A percentile compares a stretch with the other conserved stretches of the same genome.
These are phyloP conservation scores for Rhynchosporium graminicola DNA, from an alignment of 2,329 filamentous ascomycete genomes.

Conservation along the genomic window DNA sequence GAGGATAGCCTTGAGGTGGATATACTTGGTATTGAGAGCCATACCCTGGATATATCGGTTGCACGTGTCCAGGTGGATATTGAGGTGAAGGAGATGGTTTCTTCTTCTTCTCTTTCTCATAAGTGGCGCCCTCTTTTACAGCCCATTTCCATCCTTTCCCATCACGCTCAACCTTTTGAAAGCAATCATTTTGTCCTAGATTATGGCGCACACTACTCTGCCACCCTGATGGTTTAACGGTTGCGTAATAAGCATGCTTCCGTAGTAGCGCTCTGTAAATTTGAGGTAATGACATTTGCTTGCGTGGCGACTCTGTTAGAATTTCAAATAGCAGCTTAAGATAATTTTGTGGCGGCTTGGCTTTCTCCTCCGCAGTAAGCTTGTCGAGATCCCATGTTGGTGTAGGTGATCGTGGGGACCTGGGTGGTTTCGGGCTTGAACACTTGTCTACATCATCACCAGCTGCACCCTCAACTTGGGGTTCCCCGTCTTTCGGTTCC, in stretches of 20 bases:
- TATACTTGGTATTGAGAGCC: slow-evolving; percentile 17
- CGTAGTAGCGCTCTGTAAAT: slow-evolving; percentile 61
- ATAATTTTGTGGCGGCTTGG: slow-evolving; percentile 62
- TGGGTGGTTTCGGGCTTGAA: slow-evolving; percentile 53
- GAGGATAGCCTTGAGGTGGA: slow-evolving; percentile 27
- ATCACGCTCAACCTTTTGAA: slow-evolving; percentile 52
- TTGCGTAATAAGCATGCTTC: slow-evolving; percentile 59
- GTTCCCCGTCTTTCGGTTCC: slow-evolving; percentile 45
- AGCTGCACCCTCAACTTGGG: slow-evolving; percentile 57
- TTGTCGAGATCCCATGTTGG: slow-evolving; percentile 54
- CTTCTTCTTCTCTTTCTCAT: slow-evolving; percentile 58
- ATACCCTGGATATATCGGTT: slow-evolving; percentile 33
- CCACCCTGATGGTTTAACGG: slow-evolving; percentile 56
- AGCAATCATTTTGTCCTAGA: slow-evolving; percentile 57
- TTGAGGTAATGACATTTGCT: slow-evolving; percentile 57
- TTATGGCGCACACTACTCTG: slow-evolving; percentile 65
- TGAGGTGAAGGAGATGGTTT: slow-evolving; percentile 45
- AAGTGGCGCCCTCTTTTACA: slow-evolving; percentile 53
- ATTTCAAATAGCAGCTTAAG: slow-evolving; percentile 59
- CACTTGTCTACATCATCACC: slow-evolving; percentile 55
- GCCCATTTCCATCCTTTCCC: slow-evolving; percentile 61
- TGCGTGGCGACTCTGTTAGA: slow-evolving; percentile 50
- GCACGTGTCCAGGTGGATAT: slow-evolving; percentile 33
- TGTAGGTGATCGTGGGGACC: slow-evolving; percentile 49
- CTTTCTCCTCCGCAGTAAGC: slow-evolving; percentile 72